Evolutionary conservation across 345 rosid species (phyloP).

Genomic region (Alliaria petiolata): DNA sequence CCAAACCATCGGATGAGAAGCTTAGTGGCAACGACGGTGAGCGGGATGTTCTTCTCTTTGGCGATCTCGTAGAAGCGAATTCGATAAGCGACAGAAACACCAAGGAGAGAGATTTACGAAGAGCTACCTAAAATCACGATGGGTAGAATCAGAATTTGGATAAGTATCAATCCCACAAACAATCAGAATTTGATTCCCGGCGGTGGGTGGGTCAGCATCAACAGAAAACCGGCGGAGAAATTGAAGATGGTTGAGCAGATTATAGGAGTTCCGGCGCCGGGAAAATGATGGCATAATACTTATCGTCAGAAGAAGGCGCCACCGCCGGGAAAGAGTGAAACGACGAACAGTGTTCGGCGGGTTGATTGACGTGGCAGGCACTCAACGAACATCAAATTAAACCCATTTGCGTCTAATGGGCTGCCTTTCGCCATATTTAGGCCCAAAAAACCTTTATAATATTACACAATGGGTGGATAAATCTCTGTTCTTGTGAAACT

Average conservation of each 20-base stretch:
- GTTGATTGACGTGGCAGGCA: too few relatives aligned
- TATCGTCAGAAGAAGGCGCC: constrained; percentile 18
- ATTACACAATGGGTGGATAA: too few relatives aligned
- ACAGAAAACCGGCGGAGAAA: constrained; percentile 28
- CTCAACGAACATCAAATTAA: too few relatives aligned
- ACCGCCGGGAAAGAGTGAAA: constrained; percentile 2
- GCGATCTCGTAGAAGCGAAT: constrained; percentile 47
- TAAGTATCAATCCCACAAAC: too few relatives aligned
- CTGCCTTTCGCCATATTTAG: not conserved
- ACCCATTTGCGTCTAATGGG: not conserved
- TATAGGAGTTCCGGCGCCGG: constrained; percentile 19
- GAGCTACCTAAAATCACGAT: too few relatives aligned
- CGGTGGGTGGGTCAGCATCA: constrained; percentile 5
- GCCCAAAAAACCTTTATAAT: not conserved
- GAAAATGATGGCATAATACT: constrained; percentile 23
- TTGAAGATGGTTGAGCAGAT: not conserved
- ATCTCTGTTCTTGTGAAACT: too few relatives aligned
- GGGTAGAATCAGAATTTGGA: too few relatives aligned
- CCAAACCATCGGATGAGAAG: constrained; percentile 46
- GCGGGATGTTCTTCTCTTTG: constrained; percentile 46
- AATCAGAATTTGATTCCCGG: constrained; percentile 23
- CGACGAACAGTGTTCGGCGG: not conserved
- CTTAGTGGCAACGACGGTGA: constrained; percentile 38
- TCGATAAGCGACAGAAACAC: constrained; percentile 51
- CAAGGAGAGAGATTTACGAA: constrained; percentile 43